Base-by-base conservation (phyloP, 1,284 basidiomycete species). In the Tilletia walkeri region DNA sequence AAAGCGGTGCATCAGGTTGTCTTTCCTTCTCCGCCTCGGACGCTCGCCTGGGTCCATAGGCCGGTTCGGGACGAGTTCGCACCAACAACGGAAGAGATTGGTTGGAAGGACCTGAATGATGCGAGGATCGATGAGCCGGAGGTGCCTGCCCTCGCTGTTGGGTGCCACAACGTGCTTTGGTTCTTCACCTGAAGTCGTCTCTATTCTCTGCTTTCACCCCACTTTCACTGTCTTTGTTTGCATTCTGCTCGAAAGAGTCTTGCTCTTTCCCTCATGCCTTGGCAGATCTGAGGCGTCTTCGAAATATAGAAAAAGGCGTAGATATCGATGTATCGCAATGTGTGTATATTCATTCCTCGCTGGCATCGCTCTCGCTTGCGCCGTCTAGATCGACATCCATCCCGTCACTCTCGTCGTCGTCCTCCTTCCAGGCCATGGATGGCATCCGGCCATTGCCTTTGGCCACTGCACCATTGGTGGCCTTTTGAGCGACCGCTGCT, bases 331-430 rank as follows among this genome's bases (percentile, higher is more conserved):
- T n/a, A 49, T 14, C 2, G 50, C 18, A n/a, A 18, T 7, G 50
- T 6, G 50, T 7, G 1, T 45, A 2, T 56, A 56, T 63, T 63
- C 36, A 63, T 39, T 63, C 59, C n/a, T 63, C 59, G n/a, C 59
- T 63, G 59, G 59, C 59, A 41, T 63, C 59, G 34, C 59, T 63
- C 12, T 63, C 59, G 59, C 38, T 41, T 9, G 36, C 38, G 34
- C 34, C 36, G 3, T 63, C 59, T 20, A 59, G 14, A 24, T 59
- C 56, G 7, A 39, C 36, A 41, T 63, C 34, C 59, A 38, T 41
- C 18, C 59, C 59, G 20, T 18, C 59, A 38, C 38, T 39, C 36
- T 63, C 36, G 5, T 39, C 34, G 18, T 63, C 59, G 4, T 39
- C 59, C 24, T 56, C 54, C 54, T n/a, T 34, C 54, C 54, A 56